Conservation (phyloP, 192 early-diverging fungal genomes). For the Mortierella hygrophila region DNA sequence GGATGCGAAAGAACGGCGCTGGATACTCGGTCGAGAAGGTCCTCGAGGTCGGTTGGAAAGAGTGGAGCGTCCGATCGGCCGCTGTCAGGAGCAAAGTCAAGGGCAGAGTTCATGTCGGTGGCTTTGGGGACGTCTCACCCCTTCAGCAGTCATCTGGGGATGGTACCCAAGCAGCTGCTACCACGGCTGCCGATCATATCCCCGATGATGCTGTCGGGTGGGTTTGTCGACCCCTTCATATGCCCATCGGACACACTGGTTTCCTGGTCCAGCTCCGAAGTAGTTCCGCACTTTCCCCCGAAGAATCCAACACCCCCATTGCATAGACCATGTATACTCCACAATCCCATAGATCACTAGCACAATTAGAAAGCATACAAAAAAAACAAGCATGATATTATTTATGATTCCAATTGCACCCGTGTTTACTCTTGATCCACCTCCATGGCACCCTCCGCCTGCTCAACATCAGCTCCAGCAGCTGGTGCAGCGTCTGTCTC, state of each 20-base stretch:
- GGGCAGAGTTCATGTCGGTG: constrained; percentile 49
- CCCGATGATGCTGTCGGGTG: constrained; percentile 52
- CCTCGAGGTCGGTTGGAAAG: constrained; percentile 63
- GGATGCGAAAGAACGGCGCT: constrained; percentile 35
- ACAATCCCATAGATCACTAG: background rate
- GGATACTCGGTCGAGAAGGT: constrained; percentile 57
- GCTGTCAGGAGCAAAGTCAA: constrained; percentile 59
- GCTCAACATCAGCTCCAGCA: background rate
- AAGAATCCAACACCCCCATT: background rate
- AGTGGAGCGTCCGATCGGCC: constrained; percentile 65
- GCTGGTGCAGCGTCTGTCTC: background rate
- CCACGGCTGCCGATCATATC: constrained; percentile 30
- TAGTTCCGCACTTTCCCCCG: constrained; percentile 4
- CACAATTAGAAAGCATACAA: background rate
- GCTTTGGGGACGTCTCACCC: constrained; percentile 28
- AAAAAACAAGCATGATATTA: background rate
- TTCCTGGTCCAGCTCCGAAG: constrained; percentile 67
- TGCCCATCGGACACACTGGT: constrained; percentile 63
- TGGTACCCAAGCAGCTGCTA: background rate
- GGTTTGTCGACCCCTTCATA: constrained; percentile 65
- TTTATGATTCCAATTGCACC: background rate
- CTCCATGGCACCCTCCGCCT: background rate
- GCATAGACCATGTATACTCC: background rate
- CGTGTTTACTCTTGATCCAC: background rate
- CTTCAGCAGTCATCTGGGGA: constrained; percentile 2